Base-by-base conservation (phyloP, 2,329 filamentous ascomycete species). In the Ophidiomyces ophidiicola region DNA sequence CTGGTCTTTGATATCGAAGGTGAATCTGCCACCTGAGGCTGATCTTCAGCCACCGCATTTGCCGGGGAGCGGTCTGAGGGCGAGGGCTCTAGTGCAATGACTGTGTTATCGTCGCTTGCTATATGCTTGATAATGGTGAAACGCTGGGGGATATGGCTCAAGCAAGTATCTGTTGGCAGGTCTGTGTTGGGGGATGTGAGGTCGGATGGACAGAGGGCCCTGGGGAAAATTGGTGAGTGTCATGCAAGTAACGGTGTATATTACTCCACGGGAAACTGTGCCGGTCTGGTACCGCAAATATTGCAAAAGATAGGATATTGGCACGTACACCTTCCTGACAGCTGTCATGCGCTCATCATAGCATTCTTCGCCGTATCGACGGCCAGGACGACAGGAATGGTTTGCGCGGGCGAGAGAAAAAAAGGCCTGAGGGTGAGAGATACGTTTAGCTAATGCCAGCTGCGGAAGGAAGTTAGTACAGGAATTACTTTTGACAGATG, bases 321-420 rank as follows among this genome's bases (percentile, higher is more conserved):
- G 39, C 23, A 18, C 43, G 32, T 53, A 66, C 63, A 65, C 54
- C 42, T 49, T 60, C 42, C 55, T 54, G 15, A 53, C 59, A 11
- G 66, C 65, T 48, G 68, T 67, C 67, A 69, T 70, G 21, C 67
- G 55, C 32, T 63, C 61, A 51, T 70, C 67, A 43, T 68, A 70
- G 45, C 63, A 67, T 38, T 70, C 66, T 24, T 62, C 55, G 10
- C 67, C 67, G 54, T 64, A 67, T 35, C 61, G 53, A 39, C 64
- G 59, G 11, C 62, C 62, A 11, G 63, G 59, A 2, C 62, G 55
- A 43, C 60, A 63, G 20, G 59, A 60, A 44, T 65, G 66, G 44
- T 70, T 69, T 25, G 67, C 67, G 41, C 67, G 61, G 14, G 67
- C 61, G 21, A 70, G 59, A 25, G 63, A 59, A 26, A 69, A 52